phyloP scores from a whole-genome alignment of 2,329 filamentous ascomycete genomes.

The Xylariales sp. region DNA sequence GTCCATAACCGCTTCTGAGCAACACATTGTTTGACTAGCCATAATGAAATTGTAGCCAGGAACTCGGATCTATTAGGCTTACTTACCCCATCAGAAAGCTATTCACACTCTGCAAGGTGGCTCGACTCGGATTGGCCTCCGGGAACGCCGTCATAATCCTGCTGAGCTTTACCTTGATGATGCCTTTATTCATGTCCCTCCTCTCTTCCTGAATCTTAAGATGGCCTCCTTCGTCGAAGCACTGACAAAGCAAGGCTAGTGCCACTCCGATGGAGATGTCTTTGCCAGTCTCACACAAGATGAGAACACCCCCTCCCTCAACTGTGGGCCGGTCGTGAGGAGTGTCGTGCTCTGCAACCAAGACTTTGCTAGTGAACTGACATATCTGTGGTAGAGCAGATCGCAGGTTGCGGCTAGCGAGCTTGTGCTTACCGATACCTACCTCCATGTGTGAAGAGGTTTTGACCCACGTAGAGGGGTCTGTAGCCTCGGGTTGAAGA shows the following conservation, averaged over 20 bases:
- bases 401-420: constrained; percentile 79
- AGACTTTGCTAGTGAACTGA: constrained; percentile 43
- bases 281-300: constrained; percentile 72
- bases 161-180: constrained; percentile 74
- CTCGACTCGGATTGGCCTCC: constrained; percentile 75
- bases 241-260: constrained; percentile 70
- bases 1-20: too few species aligned
- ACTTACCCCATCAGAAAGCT: constrained; percentile 68
- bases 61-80: too few species aligned
- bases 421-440: constrained; percentile 66
- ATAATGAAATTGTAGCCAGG: too few species aligned
- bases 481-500: constrained; percentile 38
- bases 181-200: constrained; percentile 59
- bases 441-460: constrained; percentile 44
- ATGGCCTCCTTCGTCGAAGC: constrained; percentile 60
- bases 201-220: constrained; percentile 6
- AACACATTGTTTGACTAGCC: too few species aligned
- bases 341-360: constrained; percentile 26
- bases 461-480: constrained; percentile 37
- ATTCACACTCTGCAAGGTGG: constrained; percentile 88
- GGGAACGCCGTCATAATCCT: constrained; percentile 77
- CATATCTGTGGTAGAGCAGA: constrained; percentile 60
- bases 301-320: constrained; percentile 34
- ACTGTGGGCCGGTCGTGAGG: not conserved
- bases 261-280: constrained; percentile 77